Conservation (phyloP, 306 rosid species). For the Prunus armeniaca region DNA sequence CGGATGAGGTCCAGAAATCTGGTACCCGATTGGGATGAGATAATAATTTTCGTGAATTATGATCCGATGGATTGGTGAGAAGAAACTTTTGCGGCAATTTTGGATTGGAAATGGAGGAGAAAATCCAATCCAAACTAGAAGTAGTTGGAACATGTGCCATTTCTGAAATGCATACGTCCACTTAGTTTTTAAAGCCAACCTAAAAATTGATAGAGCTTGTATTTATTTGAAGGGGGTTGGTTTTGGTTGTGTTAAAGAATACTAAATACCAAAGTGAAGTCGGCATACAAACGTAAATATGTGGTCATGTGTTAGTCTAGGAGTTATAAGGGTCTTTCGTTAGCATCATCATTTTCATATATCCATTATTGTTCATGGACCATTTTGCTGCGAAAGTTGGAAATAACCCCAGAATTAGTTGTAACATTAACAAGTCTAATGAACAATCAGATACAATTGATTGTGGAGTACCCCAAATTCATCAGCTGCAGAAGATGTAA, state of each 20-base stretch:
- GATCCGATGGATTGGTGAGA: neutral
- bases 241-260: constrained; percentile 12
- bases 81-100: neutral
- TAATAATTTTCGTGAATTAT: neutral
- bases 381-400: neutral
- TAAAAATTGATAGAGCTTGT: constrained; percentile 17
- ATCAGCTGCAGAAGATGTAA: constrained; percentile 27
- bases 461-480: constrained; percentile 5
- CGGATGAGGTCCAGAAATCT: neutral
- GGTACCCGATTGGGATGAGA: neutral
- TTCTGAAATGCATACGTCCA: constrained; percentile 21
- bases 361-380: constrained; percentile 11
- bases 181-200: constrained; percentile 33
- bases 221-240: constrained; percentile 19
- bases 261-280: neutral
- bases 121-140: constrained; percentile 14
- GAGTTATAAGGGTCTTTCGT: constrained; percentile 20
- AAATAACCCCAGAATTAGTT: neutral
- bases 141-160: constrained; percentile 33
- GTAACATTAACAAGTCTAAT: neutral
- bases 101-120: neutral
- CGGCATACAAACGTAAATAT: neutral
- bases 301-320: constrained; percentile 30
- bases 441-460: neutral
- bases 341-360: constrained; percentile 24